phyloP scores from a whole-genome alignment of 2,329 filamentous ascomycete species.

The Trichothecium roseum region DNA sequence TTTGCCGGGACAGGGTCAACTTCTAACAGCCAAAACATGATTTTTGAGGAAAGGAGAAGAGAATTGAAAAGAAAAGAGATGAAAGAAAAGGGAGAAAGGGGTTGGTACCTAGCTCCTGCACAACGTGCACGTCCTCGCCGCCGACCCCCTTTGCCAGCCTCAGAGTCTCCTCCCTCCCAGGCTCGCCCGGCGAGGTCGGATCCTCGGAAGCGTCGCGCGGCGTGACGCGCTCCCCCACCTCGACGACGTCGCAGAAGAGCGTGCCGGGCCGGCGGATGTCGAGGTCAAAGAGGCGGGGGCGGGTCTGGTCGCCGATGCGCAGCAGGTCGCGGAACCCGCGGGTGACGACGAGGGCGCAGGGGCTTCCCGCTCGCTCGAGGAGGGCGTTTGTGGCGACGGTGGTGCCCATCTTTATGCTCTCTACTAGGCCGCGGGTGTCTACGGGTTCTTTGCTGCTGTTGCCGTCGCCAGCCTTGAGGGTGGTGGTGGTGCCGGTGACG shows the following conservation, averaged over 20 bases:
- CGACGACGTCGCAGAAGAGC: conserved; percentile 74
- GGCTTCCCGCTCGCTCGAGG: conserved; percentile 80
- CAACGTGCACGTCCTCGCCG: conserved; percentile 57
- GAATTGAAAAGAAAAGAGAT: background rate
- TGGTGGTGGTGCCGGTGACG: conserved; percentile 65
- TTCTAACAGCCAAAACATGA: no score
- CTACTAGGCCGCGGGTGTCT: conserved; percentile 68
- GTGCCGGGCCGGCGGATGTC: conserved; percentile 80
- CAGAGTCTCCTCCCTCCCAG: conserved; percentile 27
- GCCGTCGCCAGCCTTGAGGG: no score
- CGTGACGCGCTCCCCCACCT: conserved; percentile 84
- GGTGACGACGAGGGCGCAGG: conserved; percentile 77
- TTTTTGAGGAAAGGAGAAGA: no score
- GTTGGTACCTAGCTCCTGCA: conserved; percentile 25
- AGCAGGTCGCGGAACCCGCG: conserved; percentile 82
- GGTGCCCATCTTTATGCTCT: conserved; percentile 91
- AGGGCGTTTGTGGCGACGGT: conserved; percentile 90
- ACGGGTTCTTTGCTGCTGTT: conserved; percentile 45
- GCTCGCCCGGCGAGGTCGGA: conserved; percentile 47
- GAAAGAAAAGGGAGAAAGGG: background rate
- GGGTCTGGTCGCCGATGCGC: conserved; percentile 80
- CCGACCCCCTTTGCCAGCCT: conserved; percentile 56
- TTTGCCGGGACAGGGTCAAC: conserved; percentile 24
- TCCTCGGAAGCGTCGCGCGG: conserved; percentile 88
- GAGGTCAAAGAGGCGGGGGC: conserved; percentile 84